Evolutionary conservation across 2,329 filamentous ascomycete species (phyloP), one percentile per base, ranked within the genome.

Genomic region (Dactylellina drechsleri): DNA sequence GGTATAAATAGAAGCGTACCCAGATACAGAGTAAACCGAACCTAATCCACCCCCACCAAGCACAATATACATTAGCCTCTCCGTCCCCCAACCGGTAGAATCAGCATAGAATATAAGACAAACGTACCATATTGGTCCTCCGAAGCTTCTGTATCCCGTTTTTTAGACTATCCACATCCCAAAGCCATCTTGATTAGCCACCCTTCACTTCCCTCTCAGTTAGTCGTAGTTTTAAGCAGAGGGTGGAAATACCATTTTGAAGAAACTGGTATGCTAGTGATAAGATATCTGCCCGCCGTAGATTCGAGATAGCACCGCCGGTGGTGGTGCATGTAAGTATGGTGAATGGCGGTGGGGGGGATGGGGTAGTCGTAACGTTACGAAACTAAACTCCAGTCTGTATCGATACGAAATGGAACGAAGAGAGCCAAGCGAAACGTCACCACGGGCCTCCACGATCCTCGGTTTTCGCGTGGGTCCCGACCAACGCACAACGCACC

Each of bases 11-110:
- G n/a, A n/a, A n/a, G n/a, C n/a, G 28, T 68, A 86, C 85, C 85
- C 87, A 62, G 90, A 91, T 79, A 92, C 85, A 77, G 90, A 92
- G 84, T 89, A 92, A 84, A 92, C 87, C 77, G 85, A 84, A 80
- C 88, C 85, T 86, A n/a, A 78, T 40, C 76, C 60, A 41, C 72
- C 50, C 59, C 16, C 26, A 28, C 26, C 18, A 28, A 47, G 58
- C 60, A 28, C 16, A 18, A 59, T 77, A 18, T 77, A 52, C 50
- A 43, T 59, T 57, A 26, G 54, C 64, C 62, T 45, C 50, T 26
- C 15, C 40, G 20, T 13, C 40, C 28, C 43, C 12, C 36, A 74
- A 43, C 12, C 43, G 40, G 15, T 5, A 26, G 20, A 40, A 40
- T 45, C 23, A 64, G 1, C 13, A 52, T 4, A 26, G 28, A 23